Conservation (phyloP, 2,329 filamentous ascomycete species). For the Nigrospora osmanthi region DNA sequence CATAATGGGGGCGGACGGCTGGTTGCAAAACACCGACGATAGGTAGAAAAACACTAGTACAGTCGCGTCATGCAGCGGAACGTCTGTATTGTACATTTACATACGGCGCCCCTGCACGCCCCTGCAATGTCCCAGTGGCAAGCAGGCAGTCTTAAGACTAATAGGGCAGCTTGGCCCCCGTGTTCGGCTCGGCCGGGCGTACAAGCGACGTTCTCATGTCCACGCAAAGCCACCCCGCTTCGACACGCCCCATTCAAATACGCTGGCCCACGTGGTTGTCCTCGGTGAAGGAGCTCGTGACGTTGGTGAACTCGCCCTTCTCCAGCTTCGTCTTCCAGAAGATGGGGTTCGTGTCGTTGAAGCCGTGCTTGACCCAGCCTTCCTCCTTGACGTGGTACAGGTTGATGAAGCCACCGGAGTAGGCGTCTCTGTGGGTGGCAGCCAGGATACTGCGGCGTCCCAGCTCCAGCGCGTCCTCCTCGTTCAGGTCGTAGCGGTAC, state of each 20-base stretch:
- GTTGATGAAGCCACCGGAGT: constrained; percentile 97
- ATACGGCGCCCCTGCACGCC: not conserved
- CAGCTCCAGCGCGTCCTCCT: constrained; percentile 84
- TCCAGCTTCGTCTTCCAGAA: constrained; percentile 99
- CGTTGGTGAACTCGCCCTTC: constrained; percentile 97
- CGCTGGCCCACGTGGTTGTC: constrained; percentile 1
- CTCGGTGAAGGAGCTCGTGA: constrained; percentile 65
- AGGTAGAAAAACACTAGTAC: not conserved
- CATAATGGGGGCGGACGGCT: constrained; percentile 37
- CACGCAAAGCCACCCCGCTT: too few species aligned
- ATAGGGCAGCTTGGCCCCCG: too few species aligned
- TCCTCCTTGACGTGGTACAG: constrained; percentile 98
- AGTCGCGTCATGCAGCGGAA: not conserved
- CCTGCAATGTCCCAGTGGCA: too few species aligned
- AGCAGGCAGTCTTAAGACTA: too few species aligned
- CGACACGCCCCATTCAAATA: too few species aligned
- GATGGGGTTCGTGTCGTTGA: constrained; percentile 96
- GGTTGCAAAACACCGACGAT: constrained; percentile 21
- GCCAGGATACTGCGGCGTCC: constrained; percentile 89
- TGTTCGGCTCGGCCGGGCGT: too few species aligned
- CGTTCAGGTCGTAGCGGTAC: constrained; percentile 82
- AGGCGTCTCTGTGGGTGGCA: constrained; percentile 95
- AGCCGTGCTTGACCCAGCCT: constrained; percentile 98
- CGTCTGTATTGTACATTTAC: constrained; percentile 15
- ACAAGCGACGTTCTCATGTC: too few species aligned